Conservation (phyloP, 2,329 filamentous ascomycete genomes). For the Fusarium palustre region DNA sequence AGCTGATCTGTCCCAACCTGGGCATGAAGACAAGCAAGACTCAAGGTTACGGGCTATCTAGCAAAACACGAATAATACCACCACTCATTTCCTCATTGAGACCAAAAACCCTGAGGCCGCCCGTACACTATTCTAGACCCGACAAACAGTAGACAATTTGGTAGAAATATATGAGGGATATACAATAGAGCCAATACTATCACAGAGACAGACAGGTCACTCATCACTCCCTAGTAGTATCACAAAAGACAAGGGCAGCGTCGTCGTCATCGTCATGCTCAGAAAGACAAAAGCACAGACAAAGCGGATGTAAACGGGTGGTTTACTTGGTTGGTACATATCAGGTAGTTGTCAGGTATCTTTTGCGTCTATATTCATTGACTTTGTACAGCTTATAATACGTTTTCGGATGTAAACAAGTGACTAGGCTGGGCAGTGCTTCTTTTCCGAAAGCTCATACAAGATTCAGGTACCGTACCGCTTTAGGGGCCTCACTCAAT, state of each 20-base stretch:
- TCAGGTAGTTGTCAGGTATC: slow-evolving; percentile 33
- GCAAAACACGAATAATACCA: neutral
- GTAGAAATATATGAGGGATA: slow-evolving; percentile 29
- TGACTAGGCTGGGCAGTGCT: slow-evolving; percentile 17
- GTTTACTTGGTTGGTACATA: neutral
- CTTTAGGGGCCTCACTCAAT: neutral
- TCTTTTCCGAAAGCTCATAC: neutral
- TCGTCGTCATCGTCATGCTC: slow-evolving; percentile 14
- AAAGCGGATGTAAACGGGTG: slow-evolving; percentile 25
- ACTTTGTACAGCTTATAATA: slow-evolving; percentile 26
- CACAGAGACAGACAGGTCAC: slow-evolving; percentile 11
- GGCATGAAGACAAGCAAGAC: neutral
- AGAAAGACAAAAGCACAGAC: slow-evolving; percentile 9
- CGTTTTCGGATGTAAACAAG: slow-evolving; percentile 7
- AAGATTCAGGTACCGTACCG: slow-evolving; percentile 23
- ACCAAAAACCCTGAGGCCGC: slow-evolving; percentile 26
- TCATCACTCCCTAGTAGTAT: slow-evolving; percentile 15
- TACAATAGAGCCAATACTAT: slow-evolving; percentile 24
- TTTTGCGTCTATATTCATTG: neutral
- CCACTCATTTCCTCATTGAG: slow-evolving; percentile 8
- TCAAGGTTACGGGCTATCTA: neutral
- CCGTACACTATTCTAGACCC: neutral
- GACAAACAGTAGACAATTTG: neutral
- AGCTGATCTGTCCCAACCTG: slow-evolving; percentile 18
- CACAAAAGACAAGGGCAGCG: slow-evolving; percentile 31